Base-by-base conservation (phyloP, 2,329 filamentous ascomycete genomes). In the Botrytis squamosa region DNA sequence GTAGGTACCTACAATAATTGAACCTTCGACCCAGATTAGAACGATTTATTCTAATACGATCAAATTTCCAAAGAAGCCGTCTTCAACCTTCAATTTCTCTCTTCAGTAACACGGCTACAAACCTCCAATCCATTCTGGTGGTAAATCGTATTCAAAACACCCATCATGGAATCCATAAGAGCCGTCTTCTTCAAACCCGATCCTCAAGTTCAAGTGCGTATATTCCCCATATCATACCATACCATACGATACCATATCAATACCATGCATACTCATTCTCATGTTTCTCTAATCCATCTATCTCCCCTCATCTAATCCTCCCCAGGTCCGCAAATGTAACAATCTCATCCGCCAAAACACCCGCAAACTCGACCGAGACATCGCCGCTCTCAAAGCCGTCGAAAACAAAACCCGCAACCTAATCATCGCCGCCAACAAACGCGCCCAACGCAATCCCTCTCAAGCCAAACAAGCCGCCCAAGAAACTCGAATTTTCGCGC, bases 361-460 rank as follows among this genome's bases (percentile, higher is more conserved):
- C 76, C 94, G 96, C 81, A 95, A 97, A 82, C 89, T 99, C 79
- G 96, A 99, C 83, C 95, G 96, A 81, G 95, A 98, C 84, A 95
- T 99, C 81, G 84, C 87, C 71, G 87, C 90, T 77, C 89, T 96
- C 77, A 95, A 93, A 83, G 85, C 89, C 73, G 91, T 93, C 77
- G 95, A 99, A 82, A 84, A 84, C 80, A 97, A 96, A 83, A 95
- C 95, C 76, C 94, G 94, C 81, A 91, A 89, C 82, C 89, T 93
- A 77, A 98, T 98, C 83, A 82, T 97, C 72, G 89, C 91, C 79
- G 93, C 95, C 79, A 93, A 94, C 80, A 91, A 89, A 81, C 93
- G 95, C 75, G 93, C 90, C 36, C 91, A 95, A 81, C 89, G 90
- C 75, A 94, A 96, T 82, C 92, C 94, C 0, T 87, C 91, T 4